Conservation (phyloP, 495 filamentous ascomycete genomes). For the Penicillium simplicissimum region DNA sequence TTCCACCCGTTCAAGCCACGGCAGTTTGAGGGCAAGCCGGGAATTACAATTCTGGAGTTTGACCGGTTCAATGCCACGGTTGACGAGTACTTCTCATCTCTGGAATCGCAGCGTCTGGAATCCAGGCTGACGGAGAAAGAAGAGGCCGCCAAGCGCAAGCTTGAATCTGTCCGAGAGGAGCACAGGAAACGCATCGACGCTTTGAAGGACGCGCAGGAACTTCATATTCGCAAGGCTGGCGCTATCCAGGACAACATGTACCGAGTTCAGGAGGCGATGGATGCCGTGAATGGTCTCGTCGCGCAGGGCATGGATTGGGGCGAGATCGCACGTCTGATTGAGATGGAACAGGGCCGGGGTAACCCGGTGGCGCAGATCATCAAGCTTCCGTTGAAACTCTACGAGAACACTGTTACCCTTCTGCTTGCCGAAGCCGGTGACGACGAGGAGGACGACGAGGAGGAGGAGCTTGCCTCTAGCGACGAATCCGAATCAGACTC, state of each 20-base stretch:
- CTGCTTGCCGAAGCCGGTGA: slow-evolving; percentile 69
- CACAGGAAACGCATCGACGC: slow-evolving; percentile 82
- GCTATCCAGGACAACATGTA: slow-evolving; percentile 88
- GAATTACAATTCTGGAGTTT: slow-evolving; percentile 67
- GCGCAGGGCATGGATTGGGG: slow-evolving; percentile 97
- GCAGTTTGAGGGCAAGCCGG: slow-evolving; percentile 72
- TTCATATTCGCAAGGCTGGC: slow-evolving; percentile 85
- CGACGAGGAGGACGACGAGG: slow-evolving; percentile 50
- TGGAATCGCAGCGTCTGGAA: slow-evolving; percentile 91
- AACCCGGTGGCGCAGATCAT: slow-evolving; percentile 90
- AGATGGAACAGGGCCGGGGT: slow-evolving; percentile 73
- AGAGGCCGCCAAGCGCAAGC: slow-evolving; percentile 73
- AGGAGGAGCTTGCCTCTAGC: slow-evolving; percentile 53
- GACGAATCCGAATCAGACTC: slow-evolving; percentile 65
- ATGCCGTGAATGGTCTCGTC: slow-evolving; percentile 84
- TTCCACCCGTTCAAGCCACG: slow-evolving; percentile 90
- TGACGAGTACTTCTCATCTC: slow-evolving; percentile 94
- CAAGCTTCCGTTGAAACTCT: slow-evolving; percentile 81
- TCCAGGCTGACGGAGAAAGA: slow-evolving; percentile 80
- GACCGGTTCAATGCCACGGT: slow-evolving; percentile 89
- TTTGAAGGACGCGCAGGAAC: slow-evolving; percentile 71
- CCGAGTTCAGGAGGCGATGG: slow-evolving; percentile 86
- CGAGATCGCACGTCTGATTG: slow-evolving; percentile 82
- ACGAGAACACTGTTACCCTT: slow-evolving; percentile 85
- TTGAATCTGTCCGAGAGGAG: slow-evolving; percentile 77